Conservation (phyloP, 2,329 filamentous ascomycete genomes). For the Colletotrichum endophyticum region DNA sequence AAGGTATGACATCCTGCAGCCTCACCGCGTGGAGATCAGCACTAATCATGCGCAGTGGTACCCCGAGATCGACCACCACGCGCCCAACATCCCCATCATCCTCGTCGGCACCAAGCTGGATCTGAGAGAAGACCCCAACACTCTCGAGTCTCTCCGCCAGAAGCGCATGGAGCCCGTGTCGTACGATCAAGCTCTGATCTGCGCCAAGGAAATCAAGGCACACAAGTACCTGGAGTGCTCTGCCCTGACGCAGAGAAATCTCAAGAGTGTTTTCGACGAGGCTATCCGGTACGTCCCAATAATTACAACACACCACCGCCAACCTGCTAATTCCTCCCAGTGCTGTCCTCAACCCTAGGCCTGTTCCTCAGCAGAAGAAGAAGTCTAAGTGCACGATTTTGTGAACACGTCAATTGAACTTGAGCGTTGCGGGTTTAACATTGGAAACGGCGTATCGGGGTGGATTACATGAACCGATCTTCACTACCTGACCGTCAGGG, state of each 20-base stretch:
- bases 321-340: constrained; percentile 44
- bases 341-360: constrained; percentile 74
- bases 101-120: constrained; percentile 97
- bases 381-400: constrained; percentile 74
- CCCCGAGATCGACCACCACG: constrained; percentile 96
- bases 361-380: constrained; percentile 62
- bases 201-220: constrained; percentile 92
- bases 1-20: constrained; percentile 68
- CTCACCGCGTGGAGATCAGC: neutral
- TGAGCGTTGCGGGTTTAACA: constrained; percentile 7
- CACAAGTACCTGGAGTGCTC: constrained; percentile 99
- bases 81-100: constrained; percentile 93
- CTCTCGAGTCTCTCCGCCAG: constrained; percentile 80
- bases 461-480: constrained; percentile 4
- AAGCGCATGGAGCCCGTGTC: constrained; percentile 98
- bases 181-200: constrained; percentile 87
- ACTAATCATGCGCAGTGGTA: constrained; percentile 71
- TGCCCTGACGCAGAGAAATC: constrained; percentile 91
- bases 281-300: constrained; percentile 80
- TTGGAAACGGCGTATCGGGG: constrained; percentile 8
- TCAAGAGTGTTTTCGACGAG: constrained; percentile 99
- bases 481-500: neutral
- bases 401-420: constrained; percentile 42
- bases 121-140: constrained; percentile 85
- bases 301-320: constrained; percentile 22